These are phyloP conservation scores for Penicillium nucicola DNA, from an alignment of 495 filamentous ascomycete species.

Conservation along the genomic window DNA sequence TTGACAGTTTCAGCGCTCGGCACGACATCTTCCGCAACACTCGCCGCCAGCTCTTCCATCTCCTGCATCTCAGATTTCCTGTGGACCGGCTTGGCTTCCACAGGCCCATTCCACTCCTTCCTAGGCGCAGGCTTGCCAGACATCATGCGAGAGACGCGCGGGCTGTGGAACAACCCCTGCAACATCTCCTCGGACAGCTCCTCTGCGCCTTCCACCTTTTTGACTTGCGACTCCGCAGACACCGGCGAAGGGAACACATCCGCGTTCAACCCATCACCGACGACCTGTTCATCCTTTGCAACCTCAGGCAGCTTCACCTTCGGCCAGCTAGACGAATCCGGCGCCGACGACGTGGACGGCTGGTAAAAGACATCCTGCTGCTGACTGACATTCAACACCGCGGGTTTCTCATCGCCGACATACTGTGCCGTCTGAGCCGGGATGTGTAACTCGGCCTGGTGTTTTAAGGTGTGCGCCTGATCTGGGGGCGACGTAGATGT, in stretches of 20 bases:
- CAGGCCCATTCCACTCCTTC: constrained; percentile 13
- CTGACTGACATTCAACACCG: constrained; percentile 36
- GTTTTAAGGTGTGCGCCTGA: constrained; percentile 43
- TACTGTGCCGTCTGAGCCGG: constrained; percentile 40
- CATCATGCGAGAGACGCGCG: constrained; percentile 55
- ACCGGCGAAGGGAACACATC: constrained; percentile 50
- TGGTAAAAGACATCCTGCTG: constrained; percentile 60
- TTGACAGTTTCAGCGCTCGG: constrained; percentile 13
- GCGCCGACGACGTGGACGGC: constrained; percentile 40
- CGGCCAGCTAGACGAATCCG: constrained; percentile 54
- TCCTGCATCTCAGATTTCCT: constrained; percentile 16
- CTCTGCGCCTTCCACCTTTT: constrained; percentile 24
- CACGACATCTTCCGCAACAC: constrained; percentile 23
- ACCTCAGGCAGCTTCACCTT: constrained; percentile 57
- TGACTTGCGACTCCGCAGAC: constrained; percentile 17
- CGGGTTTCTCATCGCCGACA: constrained; percentile 14
- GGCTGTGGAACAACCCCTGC: constrained; percentile 59
- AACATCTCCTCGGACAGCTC: constrained; percentile 55
- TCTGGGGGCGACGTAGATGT: constrained; percentile 25
- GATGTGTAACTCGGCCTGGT: constrained; percentile 53
- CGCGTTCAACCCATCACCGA: constrained; percentile 48
- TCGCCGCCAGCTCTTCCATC: constrained; percentile 17
- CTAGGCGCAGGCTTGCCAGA: constrained; percentile 23
- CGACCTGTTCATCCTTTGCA: constrained; percentile 42
- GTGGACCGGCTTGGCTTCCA: not conserved